Conservation (phyloP, 441 rosid genomes). For the Erodium chrysanthum region DNA sequence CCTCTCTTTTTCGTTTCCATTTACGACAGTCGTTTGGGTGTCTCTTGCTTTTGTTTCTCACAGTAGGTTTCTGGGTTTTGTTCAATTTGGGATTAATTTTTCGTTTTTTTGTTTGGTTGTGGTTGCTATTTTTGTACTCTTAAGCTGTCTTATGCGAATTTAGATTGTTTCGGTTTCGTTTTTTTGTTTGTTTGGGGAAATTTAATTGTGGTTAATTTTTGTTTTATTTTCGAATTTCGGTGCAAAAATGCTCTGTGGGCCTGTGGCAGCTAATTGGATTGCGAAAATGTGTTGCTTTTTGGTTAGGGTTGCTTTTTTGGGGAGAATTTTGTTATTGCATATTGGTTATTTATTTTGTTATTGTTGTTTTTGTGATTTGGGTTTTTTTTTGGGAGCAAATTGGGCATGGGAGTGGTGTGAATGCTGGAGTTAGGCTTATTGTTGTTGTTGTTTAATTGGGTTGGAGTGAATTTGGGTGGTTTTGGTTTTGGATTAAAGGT, state of each 20-base stretch:
- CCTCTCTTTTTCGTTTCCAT: too few species aligned
- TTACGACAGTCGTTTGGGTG: background rate
- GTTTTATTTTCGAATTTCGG: background rate
- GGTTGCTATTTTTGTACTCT: background rate
- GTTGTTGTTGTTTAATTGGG: background rate
- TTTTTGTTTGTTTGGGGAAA: background rate
- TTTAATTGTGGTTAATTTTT: background rate
- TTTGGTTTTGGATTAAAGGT: background rate
- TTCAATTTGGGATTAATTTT: background rate
- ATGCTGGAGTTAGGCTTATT: background rate
- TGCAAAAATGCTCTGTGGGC: background rate
- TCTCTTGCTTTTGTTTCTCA: too few species aligned
- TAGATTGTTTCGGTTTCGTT: background rate
- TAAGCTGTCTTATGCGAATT: background rate
- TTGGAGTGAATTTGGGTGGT: background rate
- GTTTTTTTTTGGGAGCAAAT: background rate
- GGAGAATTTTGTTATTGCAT: background rate
- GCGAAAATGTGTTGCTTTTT: background rate
- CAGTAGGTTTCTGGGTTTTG: background rate
- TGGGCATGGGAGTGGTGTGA: background rate
- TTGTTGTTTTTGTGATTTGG: constrained; percentile 1
- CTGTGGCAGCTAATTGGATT: background rate
- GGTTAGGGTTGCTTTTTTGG: background rate
- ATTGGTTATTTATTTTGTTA: background rate
- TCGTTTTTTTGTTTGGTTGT: background rate